Evolutionary conservation across 257 asterid genomes (phyloP), one percentile per base, ranked within the genome.

Genomic region (Solanum tarapatanum): DNA sequence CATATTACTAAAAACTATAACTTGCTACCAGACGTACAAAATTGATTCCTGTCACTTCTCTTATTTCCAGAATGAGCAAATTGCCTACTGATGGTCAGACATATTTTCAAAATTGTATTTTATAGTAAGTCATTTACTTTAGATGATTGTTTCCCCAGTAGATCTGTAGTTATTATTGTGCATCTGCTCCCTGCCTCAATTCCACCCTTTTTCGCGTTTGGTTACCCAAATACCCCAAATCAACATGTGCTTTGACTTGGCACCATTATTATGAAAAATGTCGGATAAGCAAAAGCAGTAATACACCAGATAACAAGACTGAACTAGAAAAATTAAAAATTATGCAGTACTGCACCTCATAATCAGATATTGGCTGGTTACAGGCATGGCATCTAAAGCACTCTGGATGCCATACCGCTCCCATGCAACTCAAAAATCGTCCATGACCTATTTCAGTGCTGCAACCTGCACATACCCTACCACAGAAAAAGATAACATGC

Each of bases 381-480:
- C 98, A 97, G 36, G 98, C 98, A 73, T 92, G 95, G 91, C 99
- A 97, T 89, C 97, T 94, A 82, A 97, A 94, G 87, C 99, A 97
- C 90, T 95, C 99, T 33, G 99, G 99, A 91, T 97, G 99, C 99
- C 99, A 97, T 36, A 94, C 92, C 84, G 95, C 98, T 90, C 94
- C 95, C 96, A 96, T 94, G 92, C 99, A 97, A 91, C 94, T 97
- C 91, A 97, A 93, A 88, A 92, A 93, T 87, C 97, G 92, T 89
- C 99, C 98, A 74, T 94, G 93, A 36, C 98, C 98, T 64, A 96
- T 95, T 89, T 94, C 99, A 33, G 91, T 87, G 89, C 92, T 93
- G 90, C 99, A 97, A 84, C 98, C 98, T 88, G 96, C 99, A 92
- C 99, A 97, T 68, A 95, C 91, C 96, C 98, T 95, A 91, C 91